Evolutionary conservation across 176 grass and related monocot genomes (phyloP), one percentile per base, ranked within the genome.

Genomic region (Paspalum notatum): DNA sequence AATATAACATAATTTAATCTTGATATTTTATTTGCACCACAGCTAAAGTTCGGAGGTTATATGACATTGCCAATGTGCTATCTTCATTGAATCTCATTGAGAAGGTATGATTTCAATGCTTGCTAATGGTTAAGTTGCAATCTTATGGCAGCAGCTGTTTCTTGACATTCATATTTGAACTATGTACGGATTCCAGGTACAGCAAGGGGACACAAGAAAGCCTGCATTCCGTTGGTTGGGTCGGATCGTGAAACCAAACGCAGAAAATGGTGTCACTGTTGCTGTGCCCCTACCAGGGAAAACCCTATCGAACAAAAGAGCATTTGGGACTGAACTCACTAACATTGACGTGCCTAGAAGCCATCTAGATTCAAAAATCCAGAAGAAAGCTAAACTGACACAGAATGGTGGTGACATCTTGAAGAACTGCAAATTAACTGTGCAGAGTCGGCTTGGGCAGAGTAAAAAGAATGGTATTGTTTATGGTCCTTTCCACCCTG

Each of bases 61-160:
- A 97, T 74, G 95, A 97, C 78, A 97, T 97, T 64, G 91, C 91
- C 6, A 97, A 97, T 73, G 90, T 97, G 46, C 42, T 97, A 61
- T 92, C 91, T 51, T 94, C 95, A 9, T 56, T 97, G 80, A 87
- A 92, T 74, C 85, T 94, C 52, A 92, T 97, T 13, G 85, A 97
- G 58, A 97, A 97, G 90, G 95, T 94, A 85, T 5, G 32, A 7
- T 64, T 42, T 66, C 16, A 4, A 85, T 24, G 63, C 32, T 69
- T 55, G 9, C 24, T 49, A 13, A 27, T 5, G 12, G 72, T 50
- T 37, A 12, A 80, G 64, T 18, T 64, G 3, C 16, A 89, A 50
- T 49, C 32, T 21, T 43, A 40, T 22, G 6, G 25, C 41, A 17
- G 5, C 12, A 8, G 4, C 12, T 11, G 41, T 85, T 71, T 71